Evolutionary conservation across 2,329 filamentous ascomycete species (phyloP).

Genomic region (Alternaria arbusti): DNA sequence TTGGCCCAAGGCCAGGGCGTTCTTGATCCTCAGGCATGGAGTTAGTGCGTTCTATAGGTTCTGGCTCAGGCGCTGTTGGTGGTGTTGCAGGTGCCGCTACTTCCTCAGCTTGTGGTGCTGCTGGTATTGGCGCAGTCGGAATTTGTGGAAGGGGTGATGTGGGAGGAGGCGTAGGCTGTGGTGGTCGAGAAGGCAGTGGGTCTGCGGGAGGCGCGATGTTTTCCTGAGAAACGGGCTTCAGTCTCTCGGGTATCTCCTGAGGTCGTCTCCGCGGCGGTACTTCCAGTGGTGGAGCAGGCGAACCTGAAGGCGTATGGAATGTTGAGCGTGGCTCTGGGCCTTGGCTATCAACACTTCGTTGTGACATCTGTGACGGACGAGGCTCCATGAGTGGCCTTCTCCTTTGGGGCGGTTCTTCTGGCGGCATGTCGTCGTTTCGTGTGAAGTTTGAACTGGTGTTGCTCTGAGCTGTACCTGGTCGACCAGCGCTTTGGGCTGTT

Average conservation of each 20-base stretch:
- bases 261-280: slow-evolving; percentile 33
- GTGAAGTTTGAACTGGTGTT: slow-evolving; percentile 40
- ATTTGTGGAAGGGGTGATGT: slow-evolving; percentile 37
- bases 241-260: slow-evolving; percentile 38
- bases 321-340: slow-evolving; percentile 24
- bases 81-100: slow-evolving; percentile 35
- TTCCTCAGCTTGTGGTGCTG: slow-evolving; percentile 12
- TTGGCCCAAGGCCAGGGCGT: slow-evolving; percentile 83
- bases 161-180: slow-evolving; percentile 30
- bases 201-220: slow-evolving; percentile 11
- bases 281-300: slow-evolving; percentile 32
- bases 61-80: slow-evolving; percentile 11
- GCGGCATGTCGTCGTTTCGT: slow-evolving; percentile 35
- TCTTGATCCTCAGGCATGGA: slow-evolving; percentile 56
- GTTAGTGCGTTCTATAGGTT: slow-evolving; percentile 48
- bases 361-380: slow-evolving; percentile 34
- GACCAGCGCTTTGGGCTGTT: slow-evolving; percentile 41
- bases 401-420: slow-evolving; percentile 61
- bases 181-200: slow-evolving; percentile 12
- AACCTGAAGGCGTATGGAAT: slow-evolving; percentile 33
- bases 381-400: slow-evolving; percentile 71
- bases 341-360: slow-evolving; percentile 34
- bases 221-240: slow-evolving; percentile 24
- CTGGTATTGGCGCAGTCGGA: slow-evolving; percentile 16
- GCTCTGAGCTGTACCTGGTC: slow-evolving; percentile 46